Base-by-base conservation (phyloP, 2,329 filamentous ascomycete genomes). In the Dactylonectria macrodidyma region DNA sequence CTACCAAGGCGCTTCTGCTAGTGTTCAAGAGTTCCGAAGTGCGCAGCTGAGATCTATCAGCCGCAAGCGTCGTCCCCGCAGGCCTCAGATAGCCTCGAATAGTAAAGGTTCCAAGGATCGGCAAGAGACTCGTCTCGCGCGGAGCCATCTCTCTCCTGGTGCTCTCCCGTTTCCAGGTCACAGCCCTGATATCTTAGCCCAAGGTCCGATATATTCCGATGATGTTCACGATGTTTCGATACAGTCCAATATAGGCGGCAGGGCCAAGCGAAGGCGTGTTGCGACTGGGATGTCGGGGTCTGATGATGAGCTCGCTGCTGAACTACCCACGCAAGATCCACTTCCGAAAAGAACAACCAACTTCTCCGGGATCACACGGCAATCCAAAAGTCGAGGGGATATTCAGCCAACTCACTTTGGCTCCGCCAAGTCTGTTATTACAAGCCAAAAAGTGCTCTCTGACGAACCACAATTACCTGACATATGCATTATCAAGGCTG, bases 281-380 rank as follows among this genome's bases (percentile, higher is more conserved):
- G 30, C 51, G 19, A 36, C 46, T 7, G 41, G 30, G 30, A 38
- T 16, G 36, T 60, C 16, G 2, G 65, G 55, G 0, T 79, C 75
- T 2, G 78, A 78, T 33, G 80, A 81, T 57, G 79, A 81, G 66
- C 71, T 81, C 16, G 52, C 47, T 14, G n/a, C 51, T 14, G 51
- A 26, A 60, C 57, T 44, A 51, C 30, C 33, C 9, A n/a, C 33
- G 55, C 46, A n/a, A 48, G 50, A 36, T 44, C 47, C n/a, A 10
- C 58, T 52, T 22, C 16, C 19, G 51, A 34, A 12, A 72, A 72
- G 34, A 71, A 59, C 11, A 19, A 70, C 61, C 50, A 72, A 71
- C 44, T 73, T 71, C 30, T 65, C 71, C 19, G 58, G 55, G 4
- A 34, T 73, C 2, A 41, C 36, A 26, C 46, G 48, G 26, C 51